Evolutionary conservation across 129 eudicot species (phyloP), one percentile per base, ranked within the genome.

Genomic region (Pittosporum tobira): DNA sequence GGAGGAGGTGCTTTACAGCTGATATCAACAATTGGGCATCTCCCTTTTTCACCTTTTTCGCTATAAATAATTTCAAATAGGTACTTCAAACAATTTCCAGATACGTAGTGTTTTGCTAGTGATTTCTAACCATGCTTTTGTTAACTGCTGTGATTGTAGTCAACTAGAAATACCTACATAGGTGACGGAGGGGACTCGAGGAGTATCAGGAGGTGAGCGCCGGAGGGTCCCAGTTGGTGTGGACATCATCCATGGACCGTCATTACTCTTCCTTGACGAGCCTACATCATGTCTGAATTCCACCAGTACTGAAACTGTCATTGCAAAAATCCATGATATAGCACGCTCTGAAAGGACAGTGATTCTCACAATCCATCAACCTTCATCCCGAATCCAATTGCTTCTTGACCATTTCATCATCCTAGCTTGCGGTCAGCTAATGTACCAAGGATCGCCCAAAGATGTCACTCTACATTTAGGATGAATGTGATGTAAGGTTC

Each of bases 271-370:
- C 71, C 77, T 88, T 46, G 96, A 88, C 50, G 96, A 88, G 68
- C 96, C 96, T 7, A 88, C 96, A 43, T 88, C 96, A 0, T 94
- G 96, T 53, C 71, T 88, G 43, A 94, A 88, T 77, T 85, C 94
- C 19, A 85, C 94, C 22, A 85, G 88, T 57, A 88, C 94, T 57
- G 82, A 81, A 27, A 78, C 83, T 22, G 94, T 85, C 56, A 78
- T 85, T 47, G 94, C 81, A 57, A 85, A 85, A 65, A 85, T 85
- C 24, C 88, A 85, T 5, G 83, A 81, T 53, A 85, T 85, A 19
- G 94, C 94, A 9, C 85, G 79, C 15, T 57, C 81, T 0, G 94
- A 88, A 19, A 81, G 88, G 79, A 85, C 94, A 1, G 88, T 85
- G 37, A 65, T 85, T 60, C 85, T 85, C 28, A 86, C 89, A n/a